phyloP scores from a whole-genome alignment of 345 rosid species.

The Pseudoturritis turrita region DNA sequence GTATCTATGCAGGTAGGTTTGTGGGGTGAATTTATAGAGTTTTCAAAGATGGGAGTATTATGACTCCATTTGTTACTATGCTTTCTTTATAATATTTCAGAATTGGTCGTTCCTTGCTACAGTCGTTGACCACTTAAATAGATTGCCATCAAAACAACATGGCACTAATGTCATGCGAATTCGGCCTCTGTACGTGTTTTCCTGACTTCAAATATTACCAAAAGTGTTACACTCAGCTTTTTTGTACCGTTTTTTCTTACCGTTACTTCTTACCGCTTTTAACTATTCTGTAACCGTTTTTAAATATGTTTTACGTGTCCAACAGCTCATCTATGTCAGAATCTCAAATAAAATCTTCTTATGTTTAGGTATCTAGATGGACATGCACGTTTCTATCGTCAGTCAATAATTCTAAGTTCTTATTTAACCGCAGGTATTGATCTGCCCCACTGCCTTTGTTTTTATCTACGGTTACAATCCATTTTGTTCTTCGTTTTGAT shows the following conservation, averaged over 20 bases:
- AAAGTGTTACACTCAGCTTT: too few relatives aligned
- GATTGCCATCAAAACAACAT: conserved; percentile 69
- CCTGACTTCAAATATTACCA: not conserved
- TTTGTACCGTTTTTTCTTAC: too few relatives aligned
- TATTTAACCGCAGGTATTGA: conserved; percentile 73
- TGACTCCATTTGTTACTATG: conserved; percentile 1
- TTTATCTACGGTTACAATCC: not conserved
- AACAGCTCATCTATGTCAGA: not conserved
- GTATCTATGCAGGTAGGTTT: conserved; percentile 83
- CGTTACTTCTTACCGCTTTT: too few relatives aligned
- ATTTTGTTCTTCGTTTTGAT: not conserved
- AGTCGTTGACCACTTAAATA: conserved; percentile 62
- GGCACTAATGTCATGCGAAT: conserved; percentile 90
- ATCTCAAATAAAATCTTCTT: not conserved
- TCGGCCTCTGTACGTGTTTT: conserved; percentile 56
- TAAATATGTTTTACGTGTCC: not conserved
- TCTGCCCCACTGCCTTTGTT: not conserved
- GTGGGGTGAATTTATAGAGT: conserved; percentile 20
- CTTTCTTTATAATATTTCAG: conserved; percentile 41
- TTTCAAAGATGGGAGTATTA: not conserved
- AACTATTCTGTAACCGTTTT: too few relatives aligned
- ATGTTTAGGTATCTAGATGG: conserved; percentile 81
- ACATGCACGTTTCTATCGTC: conserved; percentile 67
- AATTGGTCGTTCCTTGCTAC: conserved; percentile 69
- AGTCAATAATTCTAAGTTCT: conserved; percentile 69